Percentiles rank a stretch among this genome's conserved stretches.
These are phyloP conservation scores for Talaromyces sp. DNA, from an alignment of 2,329 filamentous ascomycete species.

Conservation along the genomic window DNA sequence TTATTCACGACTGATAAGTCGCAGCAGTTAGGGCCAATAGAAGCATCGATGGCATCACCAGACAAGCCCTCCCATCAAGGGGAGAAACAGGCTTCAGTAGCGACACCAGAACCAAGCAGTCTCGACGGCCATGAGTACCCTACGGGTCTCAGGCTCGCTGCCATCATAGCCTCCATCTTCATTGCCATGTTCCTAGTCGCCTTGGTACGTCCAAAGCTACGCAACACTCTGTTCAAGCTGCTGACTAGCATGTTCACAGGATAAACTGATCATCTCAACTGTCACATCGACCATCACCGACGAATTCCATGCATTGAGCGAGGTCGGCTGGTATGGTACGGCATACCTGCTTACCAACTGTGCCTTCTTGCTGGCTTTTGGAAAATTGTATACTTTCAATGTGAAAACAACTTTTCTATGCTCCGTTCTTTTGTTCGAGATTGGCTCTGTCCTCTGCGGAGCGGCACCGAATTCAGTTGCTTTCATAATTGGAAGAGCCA, in stretches of 20 bases:
- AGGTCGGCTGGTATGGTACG: conserved; percentile 16
- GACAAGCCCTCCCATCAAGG: no score
- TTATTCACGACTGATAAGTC: no score
- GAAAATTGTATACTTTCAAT: conserved; percentile 38
- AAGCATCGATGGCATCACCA: no score
- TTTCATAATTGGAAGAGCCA: conserved; percentile 32
- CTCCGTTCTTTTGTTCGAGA: conserved; percentile 42
- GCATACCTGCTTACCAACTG: conserved; percentile 45
- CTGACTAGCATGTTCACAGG: background rate
- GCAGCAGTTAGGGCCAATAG: no score
- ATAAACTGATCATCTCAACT: conserved; percentile 14
- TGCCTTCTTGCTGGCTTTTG: conserved; percentile 32
- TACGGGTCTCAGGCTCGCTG: background rate
- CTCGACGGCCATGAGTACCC: background rate
- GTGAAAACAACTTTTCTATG: conserved; percentile 28
- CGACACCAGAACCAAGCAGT: no score
- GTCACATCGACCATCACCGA: conserved; percentile 9
- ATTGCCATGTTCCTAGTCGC: conserved; percentile 12
- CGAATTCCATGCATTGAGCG: conserved; percentile 7
- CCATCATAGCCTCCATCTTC: conserved; percentile 3
- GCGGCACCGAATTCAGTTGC: conserved; percentile 29
- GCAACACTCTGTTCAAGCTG: no score
- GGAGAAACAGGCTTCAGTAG: no score
- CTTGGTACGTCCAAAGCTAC: background rate
- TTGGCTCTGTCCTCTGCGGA: conserved; percentile 46